Evolutionary conservation across 1,284 basidiomycete genomes (phyloP).

Genomic region (Rhodofomes roseus): DNA sequence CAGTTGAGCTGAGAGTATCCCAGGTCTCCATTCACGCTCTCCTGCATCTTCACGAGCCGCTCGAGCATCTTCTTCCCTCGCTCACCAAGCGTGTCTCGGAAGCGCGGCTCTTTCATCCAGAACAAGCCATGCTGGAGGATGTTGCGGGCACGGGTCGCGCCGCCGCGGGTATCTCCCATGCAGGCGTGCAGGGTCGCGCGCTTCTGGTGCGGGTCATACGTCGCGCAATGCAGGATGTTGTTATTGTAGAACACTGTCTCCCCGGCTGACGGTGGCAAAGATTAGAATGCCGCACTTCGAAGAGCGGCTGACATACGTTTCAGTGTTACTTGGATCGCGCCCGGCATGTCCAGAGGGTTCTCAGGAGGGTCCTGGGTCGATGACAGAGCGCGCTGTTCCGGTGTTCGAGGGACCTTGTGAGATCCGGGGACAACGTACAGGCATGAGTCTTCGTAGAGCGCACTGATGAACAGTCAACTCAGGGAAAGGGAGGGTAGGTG

Average conservation of each 20-base stretch:
- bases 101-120: conserved; percentile 67
- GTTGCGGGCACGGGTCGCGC: conserved; percentile 65
- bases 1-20: conserved; percentile 48
- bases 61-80: conserved; percentile 56
- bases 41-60: conserved; percentile 56
- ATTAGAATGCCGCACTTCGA: neutral
- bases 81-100: conserved; percentile 48
- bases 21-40: conserved; percentile 38
- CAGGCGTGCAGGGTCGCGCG: conserved; percentile 75
- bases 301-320: conserved; percentile 42
- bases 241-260: conserved; percentile 83
- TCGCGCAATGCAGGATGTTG: conserved; percentile 76
- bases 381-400: conserved; percentile 57
- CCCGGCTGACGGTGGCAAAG: conserved; percentile 38
- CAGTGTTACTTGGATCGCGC: conserved; percentile 54
- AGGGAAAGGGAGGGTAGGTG: neutral
- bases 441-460: conserved; percentile 72
- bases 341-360: conserved; percentile 69
- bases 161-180: conserved; percentile 65
- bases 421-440: conserved; percentile 74
- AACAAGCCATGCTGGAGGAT: conserved; percentile 76
- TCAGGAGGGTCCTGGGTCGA: conserved; percentile 50
- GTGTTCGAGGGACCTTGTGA: conserved; percentile 57
- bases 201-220: conserved; percentile 50
- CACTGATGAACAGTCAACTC: conserved; percentile 35